These are phyloP conservation scores for Chimonanthus salicifolius DNA, from an alignment of 164 flowering plant species.

Conservation along the genomic window DNA sequence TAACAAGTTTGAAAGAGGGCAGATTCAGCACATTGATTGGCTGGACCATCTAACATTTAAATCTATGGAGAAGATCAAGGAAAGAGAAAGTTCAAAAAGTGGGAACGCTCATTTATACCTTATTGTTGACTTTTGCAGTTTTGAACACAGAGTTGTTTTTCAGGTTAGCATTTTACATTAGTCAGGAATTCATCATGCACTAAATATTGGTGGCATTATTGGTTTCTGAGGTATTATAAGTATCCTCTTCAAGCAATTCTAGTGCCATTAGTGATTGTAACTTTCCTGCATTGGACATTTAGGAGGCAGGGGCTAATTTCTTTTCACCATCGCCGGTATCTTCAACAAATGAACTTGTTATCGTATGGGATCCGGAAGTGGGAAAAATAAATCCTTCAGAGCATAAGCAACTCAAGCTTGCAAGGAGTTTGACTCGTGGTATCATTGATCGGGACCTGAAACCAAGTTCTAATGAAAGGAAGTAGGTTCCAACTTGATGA, in stretches of 20 bases:
- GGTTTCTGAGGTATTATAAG: not conserved
- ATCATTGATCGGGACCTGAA: constrained; percentile 95
- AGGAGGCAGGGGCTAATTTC: constrained; percentile 97
- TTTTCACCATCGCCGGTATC: constrained; percentile 79
- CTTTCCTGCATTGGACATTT: constrained; percentile 10
- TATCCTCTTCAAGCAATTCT: not conserved
- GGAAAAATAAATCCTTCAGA: constrained; percentile 95
- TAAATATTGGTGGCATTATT: too few species aligned
- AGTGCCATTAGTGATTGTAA: not conserved
- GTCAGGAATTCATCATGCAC: not conserved
- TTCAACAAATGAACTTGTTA: constrained; percentile 92
- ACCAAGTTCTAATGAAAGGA: constrained; percentile 85
- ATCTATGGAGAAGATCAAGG: constrained; percentile 79
- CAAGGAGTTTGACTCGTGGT: constrained; percentile 92
- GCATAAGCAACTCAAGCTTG: constrained; percentile 95
- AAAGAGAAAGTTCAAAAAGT: constrained; percentile 56
- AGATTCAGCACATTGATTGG: constrained; percentile 91
- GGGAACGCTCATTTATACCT: constrained; percentile 67
- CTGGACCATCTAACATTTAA: constrained; percentile 86
- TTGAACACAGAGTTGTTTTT: constrained; percentile 95
- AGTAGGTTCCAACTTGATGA: constrained; percentile 43
- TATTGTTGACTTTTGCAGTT: constrained; percentile 84
- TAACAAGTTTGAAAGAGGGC: constrained; percentile 95
- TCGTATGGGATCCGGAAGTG: constrained; percentile 97
- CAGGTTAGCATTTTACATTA: constrained; percentile 47